These are phyloP conservation scores for Geotrichum siamense DNA, from an alignment of 1,139 yeast species.

Conservation along the genomic window DNA sequence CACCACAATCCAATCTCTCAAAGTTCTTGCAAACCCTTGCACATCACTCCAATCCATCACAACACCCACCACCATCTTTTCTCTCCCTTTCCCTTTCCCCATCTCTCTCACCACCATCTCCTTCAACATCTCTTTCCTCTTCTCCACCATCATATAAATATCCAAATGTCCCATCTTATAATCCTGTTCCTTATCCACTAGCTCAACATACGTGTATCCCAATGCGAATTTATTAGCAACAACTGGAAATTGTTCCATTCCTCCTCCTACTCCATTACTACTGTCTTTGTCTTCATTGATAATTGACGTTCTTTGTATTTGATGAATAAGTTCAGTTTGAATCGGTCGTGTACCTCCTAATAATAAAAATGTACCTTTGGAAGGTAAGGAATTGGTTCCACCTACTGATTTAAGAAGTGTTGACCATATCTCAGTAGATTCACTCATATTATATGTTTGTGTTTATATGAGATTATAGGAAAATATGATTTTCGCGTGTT, in stretches of 20 bases:
- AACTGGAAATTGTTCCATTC: conserved; percentile 20
- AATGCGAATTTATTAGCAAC: conserved; percentile 31
- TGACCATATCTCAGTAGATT: conserved; percentile 20
- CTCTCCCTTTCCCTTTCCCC: no score
- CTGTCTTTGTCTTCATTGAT: not conserved
- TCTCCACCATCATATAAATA: conserved; percentile 28
- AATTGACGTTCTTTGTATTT: conserved; percentile 12
- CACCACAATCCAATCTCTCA: conserved; percentile 23
- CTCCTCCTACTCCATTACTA: conserved; percentile 1
- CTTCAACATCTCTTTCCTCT: conserved; percentile 13
- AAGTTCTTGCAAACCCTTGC: conserved; percentile 10
- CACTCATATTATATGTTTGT: not conserved
- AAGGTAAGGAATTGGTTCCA: conserved; percentile 18
- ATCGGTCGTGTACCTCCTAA: conserved; percentile 9
- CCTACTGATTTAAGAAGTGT: conserved; percentile 24
- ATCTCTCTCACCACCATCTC: conserved; percentile 16
- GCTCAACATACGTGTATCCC: conserved; percentile 36
- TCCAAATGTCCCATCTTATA: conserved; percentile 32
- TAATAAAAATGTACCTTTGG: conserved; percentile 21
- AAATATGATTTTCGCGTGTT: no score
- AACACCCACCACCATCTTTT: no score
- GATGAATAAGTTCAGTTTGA: conserved; percentile 10
- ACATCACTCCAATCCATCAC: conserved; percentile 26
- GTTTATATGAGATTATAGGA: no score
- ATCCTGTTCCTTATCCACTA: conserved; percentile 31